Conservation (phyloP, 2,329 filamentous ascomycete species). For the Shiraia sp. region DNA sequence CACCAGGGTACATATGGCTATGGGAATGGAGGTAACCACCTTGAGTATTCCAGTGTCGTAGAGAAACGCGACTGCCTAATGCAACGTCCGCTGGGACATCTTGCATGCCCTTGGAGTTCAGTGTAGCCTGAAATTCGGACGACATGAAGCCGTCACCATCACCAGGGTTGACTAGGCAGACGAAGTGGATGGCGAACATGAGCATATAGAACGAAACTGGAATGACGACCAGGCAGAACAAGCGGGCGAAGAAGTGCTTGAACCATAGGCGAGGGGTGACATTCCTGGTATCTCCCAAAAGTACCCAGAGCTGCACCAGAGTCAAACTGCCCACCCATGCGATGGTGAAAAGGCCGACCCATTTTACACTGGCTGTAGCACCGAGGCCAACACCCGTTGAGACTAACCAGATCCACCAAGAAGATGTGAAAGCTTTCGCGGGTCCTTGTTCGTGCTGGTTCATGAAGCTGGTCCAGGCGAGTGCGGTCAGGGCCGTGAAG, state of each 20-base stretch:
- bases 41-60: slow-evolving; percentile 96
- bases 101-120: slow-evolving; percentile 96
- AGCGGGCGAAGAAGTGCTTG: slow-evolving; percentile 91
- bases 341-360: slow-evolving; percentile 98
- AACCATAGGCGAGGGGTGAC: slow-evolving; percentile 84
- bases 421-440: slow-evolving; percentile 79
- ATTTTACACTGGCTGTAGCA: slow-evolving; percentile 93
- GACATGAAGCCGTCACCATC: slow-evolving; percentile 99
- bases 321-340: slow-evolving; percentile 96
- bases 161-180: slow-evolving; percentile 89
- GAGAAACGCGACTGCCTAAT: slow-evolving; percentile 80
- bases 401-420: slow-evolving; percentile 98
- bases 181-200: slow-evolving; percentile 97
- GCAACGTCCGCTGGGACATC: slow-evolving; percentile 91
- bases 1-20: slow-evolving; percentile 93
- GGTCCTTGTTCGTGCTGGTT: slow-evolving; percentile 97
- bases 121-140: slow-evolving; percentile 95
- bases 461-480: slow-evolving; percentile 89
- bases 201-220: slow-evolving; percentile 89
- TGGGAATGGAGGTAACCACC: slow-evolving; percentile 98
- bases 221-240: slow-evolving; percentile 89
- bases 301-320: slow-evolving; percentile 88
- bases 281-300: slow-evolving; percentile 85
- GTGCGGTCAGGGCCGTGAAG: slow-evolving; percentile 87
- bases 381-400: slow-evolving; percentile 86